phyloP scores from a whole-genome alignment of 106 monocot genomes.

The Triglochin maritima region DNA sequence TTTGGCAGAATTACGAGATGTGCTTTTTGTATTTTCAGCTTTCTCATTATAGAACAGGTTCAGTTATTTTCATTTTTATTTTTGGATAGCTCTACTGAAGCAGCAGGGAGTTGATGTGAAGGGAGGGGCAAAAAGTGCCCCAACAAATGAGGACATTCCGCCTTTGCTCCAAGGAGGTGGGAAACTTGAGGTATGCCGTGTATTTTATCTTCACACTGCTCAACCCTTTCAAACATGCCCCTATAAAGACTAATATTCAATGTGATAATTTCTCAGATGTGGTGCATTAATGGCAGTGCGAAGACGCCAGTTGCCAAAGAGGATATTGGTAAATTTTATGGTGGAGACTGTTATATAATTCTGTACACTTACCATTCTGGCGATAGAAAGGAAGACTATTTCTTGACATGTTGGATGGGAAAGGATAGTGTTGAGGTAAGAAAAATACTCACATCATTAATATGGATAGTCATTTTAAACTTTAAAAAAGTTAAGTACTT shows the following conservation, averaged over 20 bases:
- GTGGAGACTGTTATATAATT: conserved; percentile 92
- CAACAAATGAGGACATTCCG: conserved; percentile 65
- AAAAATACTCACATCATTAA: background rate
- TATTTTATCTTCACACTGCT: background rate
- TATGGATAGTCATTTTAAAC: background rate
- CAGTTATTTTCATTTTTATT: background rate
- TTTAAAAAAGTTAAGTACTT: too few relatives aligned
- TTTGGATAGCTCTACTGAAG: conserved; percentile 61
- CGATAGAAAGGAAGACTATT: conserved; percentile 90
- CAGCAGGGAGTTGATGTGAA: conserved; percentile 91
- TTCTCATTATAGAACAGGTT: background rate
- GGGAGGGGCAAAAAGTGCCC: conserved; percentile 49
- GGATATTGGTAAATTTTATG: conserved; percentile 90
- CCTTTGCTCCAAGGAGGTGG: conserved; percentile 71
- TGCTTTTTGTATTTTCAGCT: background rate
- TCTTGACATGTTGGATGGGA: conserved; percentile 85
- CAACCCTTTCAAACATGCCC: conserved; percentile 11
- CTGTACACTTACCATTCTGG: conserved; percentile 80
- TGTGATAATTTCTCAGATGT: conserved; percentile 30
- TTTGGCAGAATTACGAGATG: too few relatives aligned
- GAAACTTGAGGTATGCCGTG: conserved; percentile 55
- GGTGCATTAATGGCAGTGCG: conserved; percentile 85
- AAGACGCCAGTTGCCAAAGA: conserved; percentile 64
- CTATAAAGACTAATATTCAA: conserved; percentile 4
- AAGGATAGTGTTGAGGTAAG: conserved; percentile 75